These are phyloP conservation scores for Peterozyma toletana DNA, from an alignment of 805 yeast species.

Conservation along the genomic window DNA sequence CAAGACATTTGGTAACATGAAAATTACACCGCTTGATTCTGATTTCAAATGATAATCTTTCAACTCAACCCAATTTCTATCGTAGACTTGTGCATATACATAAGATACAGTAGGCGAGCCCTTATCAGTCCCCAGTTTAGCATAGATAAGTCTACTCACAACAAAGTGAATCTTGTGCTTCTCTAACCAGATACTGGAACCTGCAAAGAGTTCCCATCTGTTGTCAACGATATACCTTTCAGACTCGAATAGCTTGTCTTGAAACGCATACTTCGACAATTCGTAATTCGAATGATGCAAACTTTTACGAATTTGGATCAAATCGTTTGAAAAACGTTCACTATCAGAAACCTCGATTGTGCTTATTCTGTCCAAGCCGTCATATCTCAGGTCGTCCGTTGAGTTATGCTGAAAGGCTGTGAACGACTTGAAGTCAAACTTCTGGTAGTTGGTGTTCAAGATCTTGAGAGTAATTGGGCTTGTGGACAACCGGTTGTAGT, in stretches of 20 bases:
- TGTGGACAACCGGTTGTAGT: no score
- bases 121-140: constrained; percentile 13
- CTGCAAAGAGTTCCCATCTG: constrained; percentile 40
- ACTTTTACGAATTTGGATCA: no score
- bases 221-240: constrained; percentile 9
- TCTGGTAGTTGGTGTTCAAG: no score
- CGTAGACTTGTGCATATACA: constrained; percentile 31
- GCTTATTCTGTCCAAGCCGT: no score
- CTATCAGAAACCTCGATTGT: no score
- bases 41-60: constrained; percentile 2
- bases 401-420: no score
- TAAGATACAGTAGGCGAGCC: constrained; percentile 3
- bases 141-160: constrained; percentile 35
- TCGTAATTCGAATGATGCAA: no score
- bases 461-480: no score
- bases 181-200: constrained; percentile 45
- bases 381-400: no score
- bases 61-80: constrained; percentile 39
- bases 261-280: no score
- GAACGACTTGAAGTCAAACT: no score
- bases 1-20: constrained; percentile 5
- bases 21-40: not conserved
- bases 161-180: constrained; percentile 41
- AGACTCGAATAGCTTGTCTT: not conserved
- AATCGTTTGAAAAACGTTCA: no score